Conservation (phyloP, 2,329 filamentous ascomycete species). For the Phaeosphaeriaceae sp. region DNA sequence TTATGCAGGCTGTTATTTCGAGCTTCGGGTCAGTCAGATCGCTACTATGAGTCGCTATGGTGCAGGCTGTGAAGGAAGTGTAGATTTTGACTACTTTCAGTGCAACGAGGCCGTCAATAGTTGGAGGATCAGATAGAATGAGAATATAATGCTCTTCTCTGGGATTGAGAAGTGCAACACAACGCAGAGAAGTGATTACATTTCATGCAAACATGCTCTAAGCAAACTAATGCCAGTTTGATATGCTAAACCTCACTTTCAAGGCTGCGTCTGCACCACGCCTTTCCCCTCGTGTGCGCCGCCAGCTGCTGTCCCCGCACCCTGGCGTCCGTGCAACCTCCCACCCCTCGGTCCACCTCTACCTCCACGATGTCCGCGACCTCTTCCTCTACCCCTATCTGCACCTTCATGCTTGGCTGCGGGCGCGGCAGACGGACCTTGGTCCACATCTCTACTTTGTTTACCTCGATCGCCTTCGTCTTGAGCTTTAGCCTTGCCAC, state of each 20-base stretch:
- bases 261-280: background rate
- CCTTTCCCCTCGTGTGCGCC: background rate
- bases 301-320: background rate
- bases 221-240: background rate
- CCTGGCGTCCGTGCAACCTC: constrained; percentile 24
- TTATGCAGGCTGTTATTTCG: constrained; percentile 37
- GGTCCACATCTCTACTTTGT: constrained; percentile 19
- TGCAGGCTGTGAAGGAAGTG: too few species aligned
- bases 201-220: background rate
- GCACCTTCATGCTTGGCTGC: constrained; percentile 14
- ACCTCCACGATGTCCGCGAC: constrained; percentile 25
- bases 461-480: constrained; percentile 21
- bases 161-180: too few species aligned
- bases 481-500: constrained; percentile 32
- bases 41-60: constrained; percentile 32
- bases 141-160: too few species aligned
- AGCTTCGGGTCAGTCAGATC: constrained; percentile 30
- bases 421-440: constrained; percentile 8
- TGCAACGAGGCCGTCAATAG: too few species aligned
- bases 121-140: too few species aligned
- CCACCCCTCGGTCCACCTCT: constrained; percentile 34
- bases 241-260: background rate
- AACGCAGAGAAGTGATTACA: background rate
- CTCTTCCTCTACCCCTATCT: constrained; percentile 23
- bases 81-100: too few species aligned